Evolutionary conservation across 768 basidiomycete species (phyloP), one percentile per base, ranked within the genome.

Genomic region (Gloeostereum incarnatum): DNA sequence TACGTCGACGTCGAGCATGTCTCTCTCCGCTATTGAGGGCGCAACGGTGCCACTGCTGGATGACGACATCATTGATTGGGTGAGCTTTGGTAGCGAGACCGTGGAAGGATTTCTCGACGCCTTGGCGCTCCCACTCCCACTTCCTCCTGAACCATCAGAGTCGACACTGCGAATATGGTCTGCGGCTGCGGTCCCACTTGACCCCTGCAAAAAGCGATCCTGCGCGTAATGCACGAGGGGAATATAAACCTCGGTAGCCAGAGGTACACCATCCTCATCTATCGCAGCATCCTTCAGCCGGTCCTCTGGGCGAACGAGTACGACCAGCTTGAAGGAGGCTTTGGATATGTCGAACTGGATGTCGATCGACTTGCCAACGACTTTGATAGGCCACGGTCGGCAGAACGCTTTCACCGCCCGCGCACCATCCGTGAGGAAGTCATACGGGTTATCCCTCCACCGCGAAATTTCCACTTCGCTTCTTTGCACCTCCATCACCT

Each of bases 241-340:
- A 1, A 98, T 56, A 55, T 73, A 99, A 16, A 98, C 79, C 66
- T 96, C 96, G 14, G 91, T 97, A n/a, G 79, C 70, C n/a, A n/a
- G n/a, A 1, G 75, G 59, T 20, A 54, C 55, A 13, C 65, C 62
- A 2, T 56, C 54, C 5, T 52, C 51, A 11, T 45, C 45, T 1
- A 42, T 36, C 0, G 45, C 59, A 8, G 45, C 49, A 8, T 43
- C 39, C 18, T 43, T 42, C 1, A 59, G 59, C 17, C 60, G 57
- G 51, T 92, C 88, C 20, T 74, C 73, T 4, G 73, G 45, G 0
- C 60, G 53, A 10, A 94, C 87, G 18, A 57, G 57, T 3, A 96
- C 73, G 10, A 68, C 68, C 25, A 89, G 62, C 61, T 69, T 78
- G 59, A 96, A 88, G 29, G 60, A 58, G 4, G 84, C 78, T 44